Percentiles rank a stretch among this genome's conserved stretches.
These are phyloP conservation scores for Bryoglossum gracile DNA, from an alignment of 495 filamentous ascomycete species.

Conservation along the genomic window DNA sequence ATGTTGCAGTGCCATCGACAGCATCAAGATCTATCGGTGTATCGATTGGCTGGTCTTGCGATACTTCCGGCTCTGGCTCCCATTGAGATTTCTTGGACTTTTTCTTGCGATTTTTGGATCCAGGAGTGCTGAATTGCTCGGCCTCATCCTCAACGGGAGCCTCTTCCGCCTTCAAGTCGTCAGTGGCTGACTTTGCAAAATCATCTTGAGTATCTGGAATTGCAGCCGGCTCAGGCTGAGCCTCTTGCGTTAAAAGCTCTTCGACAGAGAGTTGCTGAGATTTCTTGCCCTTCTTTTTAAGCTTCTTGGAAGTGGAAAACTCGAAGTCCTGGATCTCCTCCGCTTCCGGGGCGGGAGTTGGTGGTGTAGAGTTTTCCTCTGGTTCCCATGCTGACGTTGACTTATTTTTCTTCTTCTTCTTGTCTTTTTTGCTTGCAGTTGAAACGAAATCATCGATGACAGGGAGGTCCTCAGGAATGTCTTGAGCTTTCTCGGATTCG, in stretches of 20 bases:
- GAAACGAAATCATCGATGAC: conserved; percentile 16
- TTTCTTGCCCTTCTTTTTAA: conserved; percentile 37
- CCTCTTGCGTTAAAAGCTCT: background rate
- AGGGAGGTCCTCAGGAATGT: conserved; percentile 25
- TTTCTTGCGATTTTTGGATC: too few relatives aligned
- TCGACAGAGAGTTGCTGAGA: conserved; percentile 11
- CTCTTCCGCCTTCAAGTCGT: too few relatives aligned
- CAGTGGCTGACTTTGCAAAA: background rate
- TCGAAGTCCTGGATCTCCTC: conserved; percentile 1
- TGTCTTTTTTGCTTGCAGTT: conserved; percentile 22
- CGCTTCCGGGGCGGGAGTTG: background rate
- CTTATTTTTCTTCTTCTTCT: conserved; percentile 34
- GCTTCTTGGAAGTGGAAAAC: conserved; percentile 36
- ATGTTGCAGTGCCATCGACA: too few relatives aligned
- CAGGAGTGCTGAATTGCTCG: too few relatives aligned
- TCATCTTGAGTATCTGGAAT: background rate
- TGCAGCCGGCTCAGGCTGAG: background rate
- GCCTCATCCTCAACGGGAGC: too few relatives aligned
- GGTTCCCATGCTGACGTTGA: conserved; percentile 4
- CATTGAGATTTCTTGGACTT: background rate
- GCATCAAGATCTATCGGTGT: too few relatives aligned
- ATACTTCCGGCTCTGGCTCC: background rate
- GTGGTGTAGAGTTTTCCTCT: background rate
- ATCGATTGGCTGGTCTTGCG: background rate
- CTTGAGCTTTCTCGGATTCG: conserved; percentile 1